Percentiles rank a stretch among this genome's conserved stretches.
These are phyloP conservation scores for Bisporella sp. DNA, from an alignment of 2,329 filamentous ascomycete species.

Conservation along the genomic window DNA sequence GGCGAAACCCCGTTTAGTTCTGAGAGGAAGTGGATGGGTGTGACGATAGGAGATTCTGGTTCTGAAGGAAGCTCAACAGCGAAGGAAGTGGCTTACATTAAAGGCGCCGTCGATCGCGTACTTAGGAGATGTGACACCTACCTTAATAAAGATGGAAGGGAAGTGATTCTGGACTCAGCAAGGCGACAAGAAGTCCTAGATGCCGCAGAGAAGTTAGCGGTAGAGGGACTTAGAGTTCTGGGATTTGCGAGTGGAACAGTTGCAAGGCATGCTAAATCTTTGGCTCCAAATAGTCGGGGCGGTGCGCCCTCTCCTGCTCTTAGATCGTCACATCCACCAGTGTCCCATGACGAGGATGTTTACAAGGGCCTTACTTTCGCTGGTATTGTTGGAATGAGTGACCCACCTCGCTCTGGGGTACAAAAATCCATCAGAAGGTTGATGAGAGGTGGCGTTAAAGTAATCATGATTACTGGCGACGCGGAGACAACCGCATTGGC, in stretches of 20 bases:
- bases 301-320: constrained; percentile 37
- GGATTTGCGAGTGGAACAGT: constrained; percentile 85
- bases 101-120: constrained; percentile 85
- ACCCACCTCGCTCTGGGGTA: constrained; percentile 86
- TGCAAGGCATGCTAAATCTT: constrained; percentile 38
- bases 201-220: constrained; percentile 81
- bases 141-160: constrained; percentile 75
- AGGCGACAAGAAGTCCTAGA: constrained; percentile 67
- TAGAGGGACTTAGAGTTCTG: constrained; percentile 81
- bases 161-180: constrained; percentile 74
- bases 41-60: constrained; percentile 57
- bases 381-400: constrained; percentile 93
- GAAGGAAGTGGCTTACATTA: constrained; percentile 85
- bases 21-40: constrained; percentile 98
- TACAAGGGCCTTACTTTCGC: constrained; percentile 85
- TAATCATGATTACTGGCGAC: constrained; percentile 99
- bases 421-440: constrained; percentile 81
- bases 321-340: constrained; percentile 16
- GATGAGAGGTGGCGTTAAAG: constrained; percentile 90
- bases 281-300: constrained; percentile 34
- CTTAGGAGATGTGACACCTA: constrained; percentile 86
- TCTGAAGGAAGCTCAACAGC: constrained; percentile 24
- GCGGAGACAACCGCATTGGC: constrained; percentile 91
- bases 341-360: constrained; percentile 56
- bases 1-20: constrained; percentile 94